Percentiles rank a stretch among this genome's conserved stretches.
phyloP scores from a whole-genome alignment of 768 basidiomycete species.

The Phaeotremella skinneri region DNA sequence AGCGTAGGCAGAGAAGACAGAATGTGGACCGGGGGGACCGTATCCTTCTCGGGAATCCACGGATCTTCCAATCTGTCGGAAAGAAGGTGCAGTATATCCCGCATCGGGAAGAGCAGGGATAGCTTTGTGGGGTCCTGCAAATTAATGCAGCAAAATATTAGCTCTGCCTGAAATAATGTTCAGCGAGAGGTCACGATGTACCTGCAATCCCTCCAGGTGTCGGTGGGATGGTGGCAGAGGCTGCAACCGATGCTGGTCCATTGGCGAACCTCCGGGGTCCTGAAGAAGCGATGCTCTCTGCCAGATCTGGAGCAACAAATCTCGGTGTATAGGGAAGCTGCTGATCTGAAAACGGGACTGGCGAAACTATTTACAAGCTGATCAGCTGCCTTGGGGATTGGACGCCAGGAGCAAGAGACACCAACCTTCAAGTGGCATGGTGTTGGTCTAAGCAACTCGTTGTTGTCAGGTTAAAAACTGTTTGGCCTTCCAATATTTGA shows the following conservation, averaged over 20 bases:
- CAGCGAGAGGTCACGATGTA: constrained; percentile 13
- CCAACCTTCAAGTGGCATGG: constrained; percentile 41
- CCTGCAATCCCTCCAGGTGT: constrained; percentile 37
- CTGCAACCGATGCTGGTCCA: constrained; percentile 26
- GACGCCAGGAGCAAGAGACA: background rate
- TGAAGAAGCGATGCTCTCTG: constrained; percentile 5
- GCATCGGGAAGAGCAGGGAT: constrained; percentile 42
- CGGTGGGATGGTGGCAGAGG: constrained; percentile 33
- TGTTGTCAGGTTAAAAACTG: background rate
- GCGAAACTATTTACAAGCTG: constrained; percentile 31
- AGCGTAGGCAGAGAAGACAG: background rate
- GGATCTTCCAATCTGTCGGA: constrained; percentile 11
- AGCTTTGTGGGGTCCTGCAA: constrained; percentile 32
- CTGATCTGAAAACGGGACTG: constrained; percentile 30
- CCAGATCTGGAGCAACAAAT: constrained; percentile 18
- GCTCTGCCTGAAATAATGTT: background rate
- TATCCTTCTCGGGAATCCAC: background rate
- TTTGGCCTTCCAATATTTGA: background rate
- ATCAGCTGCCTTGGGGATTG: background rate
- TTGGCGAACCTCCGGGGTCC: constrained; percentile 9
- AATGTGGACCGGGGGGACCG: background rate
- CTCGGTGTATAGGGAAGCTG: constrained; percentile 37
- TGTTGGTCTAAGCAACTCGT: background rate
- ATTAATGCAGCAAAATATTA: background rate
- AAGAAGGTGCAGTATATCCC: constrained; percentile 36